phyloP scores from a whole-genome alignment of 371 early-diverging fungal species.

The Haplosporangium sp. region DNA sequence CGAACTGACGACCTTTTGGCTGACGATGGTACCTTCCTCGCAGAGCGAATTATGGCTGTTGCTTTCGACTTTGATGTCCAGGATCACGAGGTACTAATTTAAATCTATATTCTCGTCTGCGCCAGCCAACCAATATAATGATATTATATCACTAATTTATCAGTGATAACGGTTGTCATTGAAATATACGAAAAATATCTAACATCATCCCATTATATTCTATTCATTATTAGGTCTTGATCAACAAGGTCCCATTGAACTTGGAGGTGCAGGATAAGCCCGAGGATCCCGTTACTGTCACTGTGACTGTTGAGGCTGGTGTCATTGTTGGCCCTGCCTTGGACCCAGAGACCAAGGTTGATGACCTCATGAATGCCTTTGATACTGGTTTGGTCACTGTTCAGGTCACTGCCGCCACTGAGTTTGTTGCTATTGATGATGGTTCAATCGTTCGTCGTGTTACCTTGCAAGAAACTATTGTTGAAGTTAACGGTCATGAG shows the following conservation, averaged over 20 bases:
- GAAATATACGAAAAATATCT: neutral
- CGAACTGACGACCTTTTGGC: slow-evolving; percentile 80
- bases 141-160: neutral
- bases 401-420: slow-evolving; percentile 71
- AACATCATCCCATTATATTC: neutral
- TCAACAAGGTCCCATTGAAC: slow-evolving; percentile 68
- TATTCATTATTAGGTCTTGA: slow-evolving; percentile 16
- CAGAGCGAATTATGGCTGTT: slow-evolving; percentile 75
- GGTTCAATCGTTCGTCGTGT: slow-evolving; percentile 67
- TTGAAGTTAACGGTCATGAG: slow-evolving; percentile 76
- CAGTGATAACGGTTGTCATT: neutral
- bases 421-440: slow-evolving; percentile 66
- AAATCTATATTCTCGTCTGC: neutral
- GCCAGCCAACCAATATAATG: neutral
- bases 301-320: slow-evolving; percentile 63
- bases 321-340: slow-evolving; percentile 79
- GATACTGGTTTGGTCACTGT: slow-evolving; percentile 79
- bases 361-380: slow-evolving; percentile 64
- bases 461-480: slow-evolving; percentile 69
- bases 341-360: slow-evolving; percentile 69
- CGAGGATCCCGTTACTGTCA: slow-evolving; percentile 70
- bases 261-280: slow-evolving; percentile 70
- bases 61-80: slow-evolving; percentile 77
- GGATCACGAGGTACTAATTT: slow-evolving; percentile 61
- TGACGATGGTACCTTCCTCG: slow-evolving; percentile 71